A percentile compares a stretch with the other conserved stretches of the same genome.
Conservation (phyloP, 148 eudicot genomes). For the Rhododendron vialii region DNA sequence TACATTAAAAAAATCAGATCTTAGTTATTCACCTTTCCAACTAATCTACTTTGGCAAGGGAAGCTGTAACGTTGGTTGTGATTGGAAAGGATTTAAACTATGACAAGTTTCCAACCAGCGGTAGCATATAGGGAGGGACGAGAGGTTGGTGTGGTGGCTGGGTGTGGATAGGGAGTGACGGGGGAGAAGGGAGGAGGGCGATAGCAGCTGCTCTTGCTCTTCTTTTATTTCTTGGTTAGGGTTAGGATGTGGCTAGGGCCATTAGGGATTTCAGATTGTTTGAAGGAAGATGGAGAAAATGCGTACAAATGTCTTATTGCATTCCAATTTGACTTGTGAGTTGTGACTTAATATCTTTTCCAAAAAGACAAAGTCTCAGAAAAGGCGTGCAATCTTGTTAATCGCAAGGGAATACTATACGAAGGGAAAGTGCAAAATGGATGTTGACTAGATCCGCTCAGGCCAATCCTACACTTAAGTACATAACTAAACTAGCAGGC, state of each 20-base stretch:
- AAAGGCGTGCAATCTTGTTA: background rate
- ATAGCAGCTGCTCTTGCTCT: background rate
- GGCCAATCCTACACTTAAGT: background rate
- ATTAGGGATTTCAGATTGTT: background rate
- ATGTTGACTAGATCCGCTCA: background rate
- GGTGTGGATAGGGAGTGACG: background rate
- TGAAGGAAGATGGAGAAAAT: background rate
- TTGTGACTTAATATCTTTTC: background rate
- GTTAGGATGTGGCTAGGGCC: background rate
- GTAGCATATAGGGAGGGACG: background rate
- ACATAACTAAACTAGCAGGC: background rate
- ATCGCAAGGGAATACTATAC: background rate
- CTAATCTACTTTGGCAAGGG: background rate
- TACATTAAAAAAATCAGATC: background rate
- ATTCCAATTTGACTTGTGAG: background rate
- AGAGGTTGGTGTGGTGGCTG: background rate
- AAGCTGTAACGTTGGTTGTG: background rate
- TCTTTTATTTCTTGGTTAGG: background rate
- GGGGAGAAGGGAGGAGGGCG: background rate
- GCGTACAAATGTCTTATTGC: background rate
- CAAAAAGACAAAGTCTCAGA: background rate
- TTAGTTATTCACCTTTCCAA: background rate
- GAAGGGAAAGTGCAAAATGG: background rate
- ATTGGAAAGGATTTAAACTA: background rate
- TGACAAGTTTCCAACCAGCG: background rate